Percentiles rank a stretch among this genome's conserved stretches.
Conservation (phyloP, 306 rosid genomes). For the Malus sylvestris region DNA sequence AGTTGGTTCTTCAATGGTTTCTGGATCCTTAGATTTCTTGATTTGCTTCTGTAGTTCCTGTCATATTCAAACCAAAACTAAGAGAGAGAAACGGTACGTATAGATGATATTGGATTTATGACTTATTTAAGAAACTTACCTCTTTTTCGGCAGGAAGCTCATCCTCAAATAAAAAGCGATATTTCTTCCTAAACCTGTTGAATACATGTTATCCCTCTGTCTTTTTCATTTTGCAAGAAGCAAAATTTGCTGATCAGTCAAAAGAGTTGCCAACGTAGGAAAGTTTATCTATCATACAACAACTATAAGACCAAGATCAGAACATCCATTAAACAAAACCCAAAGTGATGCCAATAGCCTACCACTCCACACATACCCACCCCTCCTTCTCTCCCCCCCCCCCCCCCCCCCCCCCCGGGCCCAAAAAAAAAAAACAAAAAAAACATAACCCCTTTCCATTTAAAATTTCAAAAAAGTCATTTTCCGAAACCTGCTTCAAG, state of each 20-base stretch:
- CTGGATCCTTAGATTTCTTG: slow-evolving; percentile 41
- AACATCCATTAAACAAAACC: not conserved
- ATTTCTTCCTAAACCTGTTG: slow-evolving; percentile 72
- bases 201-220: not conserved
- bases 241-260: not conserved
- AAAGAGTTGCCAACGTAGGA: not conserved
- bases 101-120: not conserved
- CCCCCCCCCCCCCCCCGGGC: too few species aligned
- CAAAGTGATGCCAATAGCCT: too few species aligned
- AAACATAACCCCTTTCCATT: too few species aligned
- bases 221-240: not conserved
- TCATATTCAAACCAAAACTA: slow-evolving; percentile 10
- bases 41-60: slow-evolving; percentile 58
- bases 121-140: too few species aligned
- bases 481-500: too few species aligned
- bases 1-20: slow-evolving; percentile 40
- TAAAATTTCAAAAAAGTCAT: too few species aligned
- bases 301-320: not conserved
- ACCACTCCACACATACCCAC: too few species aligned
- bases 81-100: not conserved
- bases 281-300: not conserved
- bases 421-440: too few species aligned
- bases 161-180: slow-evolving; percentile 44
- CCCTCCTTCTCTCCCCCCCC: too few species aligned
- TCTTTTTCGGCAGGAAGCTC: slow-evolving; percentile 4